A percentile compares a stretch with the other conserved stretches of the same genome.
phyloP scores from a whole-genome alignment of 1,284 basidiomycete species.

The Porodaedalea pini region DNA sequence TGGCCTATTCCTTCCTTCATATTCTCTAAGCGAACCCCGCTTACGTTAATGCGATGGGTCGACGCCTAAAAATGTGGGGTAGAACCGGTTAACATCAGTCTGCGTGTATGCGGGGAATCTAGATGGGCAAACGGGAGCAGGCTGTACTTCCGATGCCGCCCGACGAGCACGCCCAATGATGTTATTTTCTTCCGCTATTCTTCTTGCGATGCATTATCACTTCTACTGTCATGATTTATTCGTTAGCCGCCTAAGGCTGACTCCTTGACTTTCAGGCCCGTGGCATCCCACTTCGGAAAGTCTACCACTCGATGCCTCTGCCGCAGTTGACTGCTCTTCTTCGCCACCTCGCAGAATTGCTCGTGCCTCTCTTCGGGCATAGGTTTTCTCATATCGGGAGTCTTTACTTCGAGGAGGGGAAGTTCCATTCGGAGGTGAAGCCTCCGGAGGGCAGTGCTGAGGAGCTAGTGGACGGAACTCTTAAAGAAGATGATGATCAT shows the following conservation, averaged over 20 bases:
- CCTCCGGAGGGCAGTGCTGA: not conserved
- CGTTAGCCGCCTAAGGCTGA: not conserved
- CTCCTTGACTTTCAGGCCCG: slow-evolving; percentile 45
- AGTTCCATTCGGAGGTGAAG: slow-evolving; percentile 13
- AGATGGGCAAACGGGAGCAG: no score
- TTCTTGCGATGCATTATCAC: not conserved
- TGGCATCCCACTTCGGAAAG: slow-evolving; percentile 61
- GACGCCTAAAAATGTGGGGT: not conserved
- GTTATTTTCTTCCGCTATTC: not conserved
- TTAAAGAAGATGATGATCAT: slow-evolving; percentile 12
- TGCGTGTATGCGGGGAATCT: not conserved
- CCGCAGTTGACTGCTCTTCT: slow-evolving; percentile 57
- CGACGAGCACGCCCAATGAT: no score
- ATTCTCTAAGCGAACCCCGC: not conserved
- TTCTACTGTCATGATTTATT: not conserved
- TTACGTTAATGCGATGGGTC: not conserved
- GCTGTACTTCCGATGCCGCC: no score
- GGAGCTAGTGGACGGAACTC: not conserved
- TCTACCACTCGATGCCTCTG: slow-evolving; percentile 66
- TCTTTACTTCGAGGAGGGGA: slow-evolving; percentile 54
- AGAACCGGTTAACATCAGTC: not conserved
- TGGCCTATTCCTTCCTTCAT: not conserved
- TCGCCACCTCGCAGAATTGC: slow-evolving; percentile 58
- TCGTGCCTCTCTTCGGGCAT: slow-evolving; percentile 71
- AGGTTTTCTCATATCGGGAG: slow-evolving; percentile 71